Evolutionary conservation across 768 basidiomycete genomes (phyloP), one percentile per base, ranked within the genome.

Genomic region (Postia placenta): DNA sequence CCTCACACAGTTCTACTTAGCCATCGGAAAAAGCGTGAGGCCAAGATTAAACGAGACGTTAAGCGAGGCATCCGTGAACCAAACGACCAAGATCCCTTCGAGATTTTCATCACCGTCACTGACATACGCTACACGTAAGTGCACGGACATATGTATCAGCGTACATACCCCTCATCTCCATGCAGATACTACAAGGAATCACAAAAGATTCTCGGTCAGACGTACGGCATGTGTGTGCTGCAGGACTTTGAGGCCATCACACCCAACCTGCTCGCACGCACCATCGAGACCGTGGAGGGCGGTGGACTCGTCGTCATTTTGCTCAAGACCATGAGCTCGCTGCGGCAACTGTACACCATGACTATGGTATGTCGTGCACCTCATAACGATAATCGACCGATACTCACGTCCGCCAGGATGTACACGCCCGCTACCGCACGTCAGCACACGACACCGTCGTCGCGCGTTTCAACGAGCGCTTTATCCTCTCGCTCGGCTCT

Each of bases 231-330:
- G 92, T 84, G 90, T 51, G 80, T 98, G 1, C 71, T 99, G 42
- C 96, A 98, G 68, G 96, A 98, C 61, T 99, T 98, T 56, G 96
- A 99, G 64, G 95, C 96, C 4, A 81, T 99, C 53, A 99, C 96
- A 1, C 96, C 96, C 14, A 99, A 99, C 69, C 70, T 98, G 42
- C 83, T 98, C 37, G 96, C 96, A 3, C 76, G 95, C 51, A 97
- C 96, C 12, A 92, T 98, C 45, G 96, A 99, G 71, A 99, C 96
- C 0, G 95, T 99, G 1, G 92, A 98, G 62, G 96, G 96, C 12
- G 96, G 96, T 22, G 90, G 90, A 0, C 62, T 92, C 24, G 81
- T 99, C 2, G 87, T 97, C 2, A 68, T 98, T 22, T 70, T 99
- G 42, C 72, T 99, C 15, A 94, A 95, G 69, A 95, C 92, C 1